Conservation (phyloP, 148 eudicot genomes). For the Silene latifolia region DNA sequence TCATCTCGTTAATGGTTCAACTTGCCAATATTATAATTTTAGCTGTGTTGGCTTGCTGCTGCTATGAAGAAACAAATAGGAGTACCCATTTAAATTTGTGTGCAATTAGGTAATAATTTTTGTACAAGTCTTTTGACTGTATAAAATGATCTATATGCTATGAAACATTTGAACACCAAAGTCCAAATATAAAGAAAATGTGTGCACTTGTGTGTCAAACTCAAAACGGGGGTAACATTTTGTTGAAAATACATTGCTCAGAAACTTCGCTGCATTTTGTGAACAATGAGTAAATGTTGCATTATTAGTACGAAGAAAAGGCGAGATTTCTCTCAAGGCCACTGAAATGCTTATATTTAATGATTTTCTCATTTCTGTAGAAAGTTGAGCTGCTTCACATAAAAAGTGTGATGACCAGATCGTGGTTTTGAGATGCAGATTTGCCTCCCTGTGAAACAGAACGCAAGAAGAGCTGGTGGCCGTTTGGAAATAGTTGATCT, state of each 20-base stretch:
- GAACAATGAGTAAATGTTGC: background rate
- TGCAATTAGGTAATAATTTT: background rate
- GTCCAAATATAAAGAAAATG: too few species aligned
- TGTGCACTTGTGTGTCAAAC: too few species aligned
- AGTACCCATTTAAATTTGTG: background rate
- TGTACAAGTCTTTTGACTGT: too few species aligned
- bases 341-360: background rate
- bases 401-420: slow-evolving; percentile 6
- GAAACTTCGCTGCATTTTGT: background rate
- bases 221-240: too few species aligned
- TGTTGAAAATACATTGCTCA: background rate
- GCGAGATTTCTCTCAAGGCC: background rate
- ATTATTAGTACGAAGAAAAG: background rate
- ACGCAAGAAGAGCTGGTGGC: slow-evolving; percentile 81
- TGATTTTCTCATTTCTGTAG: slow-evolving; percentile 9
- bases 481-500: slow-evolving; percentile 40
- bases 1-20: background rate
- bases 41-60: too few species aligned
- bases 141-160: too few species aligned
- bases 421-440: slow-evolving; percentile 43
- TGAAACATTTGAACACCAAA: too few species aligned
- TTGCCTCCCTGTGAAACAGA: slow-evolving; percentile 47
- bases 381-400: slow-evolving; percentile 35
- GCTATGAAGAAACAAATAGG: background rate
- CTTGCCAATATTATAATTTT: slow-evolving; percentile 3